Evolutionary conservation across 345 rosid species (phyloP).

Genomic region (Linum tenue): DNA sequence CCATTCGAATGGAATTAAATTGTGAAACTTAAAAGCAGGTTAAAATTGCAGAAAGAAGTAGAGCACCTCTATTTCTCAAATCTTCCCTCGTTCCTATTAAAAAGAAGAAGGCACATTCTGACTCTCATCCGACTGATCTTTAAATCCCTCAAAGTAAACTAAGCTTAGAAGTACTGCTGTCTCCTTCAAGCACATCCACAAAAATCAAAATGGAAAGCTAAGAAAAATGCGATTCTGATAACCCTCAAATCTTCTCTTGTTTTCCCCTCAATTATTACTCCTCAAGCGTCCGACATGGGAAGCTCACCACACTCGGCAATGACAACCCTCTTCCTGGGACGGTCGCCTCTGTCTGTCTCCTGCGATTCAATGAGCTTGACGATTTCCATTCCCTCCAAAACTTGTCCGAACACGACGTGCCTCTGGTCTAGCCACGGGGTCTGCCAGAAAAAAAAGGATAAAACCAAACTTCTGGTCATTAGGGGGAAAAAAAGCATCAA

Average conservation of each 20-base stretch:
- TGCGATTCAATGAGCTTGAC: slow-evolving; percentile 69
- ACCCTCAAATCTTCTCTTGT: background rate
- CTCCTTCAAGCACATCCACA: no score
- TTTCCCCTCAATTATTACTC: background rate
- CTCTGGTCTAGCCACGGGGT: slow-evolving; percentile 91
- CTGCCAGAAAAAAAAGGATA: slow-evolving; percentile 28
- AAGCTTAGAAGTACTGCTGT: no score
- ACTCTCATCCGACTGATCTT: no score
- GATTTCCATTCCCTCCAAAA: slow-evolving; percentile 84
- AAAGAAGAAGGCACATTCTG: no score
- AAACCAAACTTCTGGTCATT: background rate
- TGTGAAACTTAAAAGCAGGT: no score
- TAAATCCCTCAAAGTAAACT: no score
- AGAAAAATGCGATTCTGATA: background rate
- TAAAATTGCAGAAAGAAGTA: no score
- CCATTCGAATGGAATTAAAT: no score
- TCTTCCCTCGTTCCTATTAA: no score
- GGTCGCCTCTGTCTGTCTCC: slow-evolving; percentile 95
- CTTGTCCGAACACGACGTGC: slow-evolving; percentile 98
- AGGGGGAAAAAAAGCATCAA: background rate
- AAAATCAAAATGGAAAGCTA: background rate
- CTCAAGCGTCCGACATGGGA: slow-evolving; percentile 48
- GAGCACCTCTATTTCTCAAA: no score
- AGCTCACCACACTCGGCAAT: slow-evolving; percentile 91
- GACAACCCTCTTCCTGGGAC: slow-evolving; percentile 75